phyloP scores from a whole-genome alignment of 2,329 filamentous ascomycete species.

The Penicillium sp. region DNA sequence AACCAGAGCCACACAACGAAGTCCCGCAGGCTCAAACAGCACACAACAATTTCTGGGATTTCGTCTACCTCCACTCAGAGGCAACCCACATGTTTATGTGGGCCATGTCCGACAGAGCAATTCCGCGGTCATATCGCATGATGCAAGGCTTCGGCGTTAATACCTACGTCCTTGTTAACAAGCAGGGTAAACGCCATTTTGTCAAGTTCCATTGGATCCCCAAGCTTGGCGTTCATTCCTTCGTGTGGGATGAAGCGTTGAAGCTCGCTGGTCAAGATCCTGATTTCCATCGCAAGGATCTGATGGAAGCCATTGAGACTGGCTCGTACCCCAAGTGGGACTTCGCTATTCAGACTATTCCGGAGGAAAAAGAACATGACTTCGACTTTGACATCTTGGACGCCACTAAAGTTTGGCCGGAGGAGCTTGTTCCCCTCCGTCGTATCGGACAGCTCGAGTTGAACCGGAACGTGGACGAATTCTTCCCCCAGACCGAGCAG shows the following conservation, averaged over 20 bases:
- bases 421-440: slow-evolving; percentile 67
- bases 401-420: slow-evolving; percentile 80
- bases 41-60: slow-evolving; percentile 51
- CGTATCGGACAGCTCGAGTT: slow-evolving; percentile 76
- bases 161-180: slow-evolving; percentile 31
- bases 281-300: slow-evolving; percentile 75
- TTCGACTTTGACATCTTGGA: slow-evolving; percentile 85
- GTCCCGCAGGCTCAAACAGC: slow-evolving; percentile 48
- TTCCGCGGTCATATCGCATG: slow-evolving; percentile 33
- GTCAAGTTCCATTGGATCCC: slow-evolving; percentile 35
- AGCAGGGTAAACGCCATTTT: slow-evolving; percentile 31
- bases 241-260: slow-evolving; percentile 62
- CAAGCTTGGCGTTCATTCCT: slow-evolving; percentile 31
- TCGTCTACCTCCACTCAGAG: slow-evolving; percentile 31
- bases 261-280: slow-evolving; percentile 71
- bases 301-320: slow-evolving; percentile 67
- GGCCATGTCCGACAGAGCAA: slow-evolving; percentile 32
- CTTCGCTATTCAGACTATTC: slow-evolving; percentile 71
- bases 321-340: slow-evolving; percentile 71
- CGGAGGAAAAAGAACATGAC: slow-evolving; percentile 65
- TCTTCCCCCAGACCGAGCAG: slow-evolving; percentile 77
- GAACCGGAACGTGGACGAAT: slow-evolving; percentile 75
- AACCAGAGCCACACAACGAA: slow-evolving; percentile 39
- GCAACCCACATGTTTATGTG: slow-evolving; percentile 30
- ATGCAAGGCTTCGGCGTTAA: slow-evolving; percentile 38